Evolutionary conservation across 139 green algal species (phyloP), one percentile per base, ranked within the genome.

Genomic region (Micractinium conductrix): DNA sequence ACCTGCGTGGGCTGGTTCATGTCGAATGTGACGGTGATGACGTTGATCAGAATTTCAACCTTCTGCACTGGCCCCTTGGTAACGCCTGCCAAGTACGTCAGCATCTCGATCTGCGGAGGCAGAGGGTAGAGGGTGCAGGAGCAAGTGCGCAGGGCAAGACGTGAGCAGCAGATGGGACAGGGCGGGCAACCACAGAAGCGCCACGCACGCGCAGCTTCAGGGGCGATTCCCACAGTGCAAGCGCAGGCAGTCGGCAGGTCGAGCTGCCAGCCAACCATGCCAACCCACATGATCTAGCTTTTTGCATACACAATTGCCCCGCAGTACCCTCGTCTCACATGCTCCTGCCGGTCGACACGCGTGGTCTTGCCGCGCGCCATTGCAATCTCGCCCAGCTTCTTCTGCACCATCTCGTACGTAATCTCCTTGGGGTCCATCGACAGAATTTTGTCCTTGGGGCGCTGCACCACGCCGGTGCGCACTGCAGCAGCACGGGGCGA

Each of bases 1-100:
- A 91, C 92, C 84, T 86, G 84, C 84, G 97, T 95, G 80, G 84
- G 86, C 48, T 94, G 89, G 84, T 94, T 96, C 72, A 99, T 93
- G 91, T 99, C 97, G 79, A 99, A 99, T 45, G 98, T 92, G 48
- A 95, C 93, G 33, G 91, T 95, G 33, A 99, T 92, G 44, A 98
- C 87, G 84, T 98, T 93, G 53, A 93, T 73, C 53, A 93, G 72
- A 2, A 93, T 87, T 85, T 96, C 91, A 69, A 97, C 88, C 58
- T 85, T 88, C 84, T 99, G 97, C 26, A 80, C 80, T 8, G 94
- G 88, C 1, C 96, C 96, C 87, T 95, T 96, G 71, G 97, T 88
- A 22, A 99, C 95, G 21, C 78, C 91, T 30, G 93, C 82, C 63
- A 99, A 87, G 89, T 98, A 98, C 0, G 86, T 86, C 63, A 99